Evolutionary conservation across 164 flowering plant species (phyloP).

Genomic region (Paratinospora sagittata): DNA sequence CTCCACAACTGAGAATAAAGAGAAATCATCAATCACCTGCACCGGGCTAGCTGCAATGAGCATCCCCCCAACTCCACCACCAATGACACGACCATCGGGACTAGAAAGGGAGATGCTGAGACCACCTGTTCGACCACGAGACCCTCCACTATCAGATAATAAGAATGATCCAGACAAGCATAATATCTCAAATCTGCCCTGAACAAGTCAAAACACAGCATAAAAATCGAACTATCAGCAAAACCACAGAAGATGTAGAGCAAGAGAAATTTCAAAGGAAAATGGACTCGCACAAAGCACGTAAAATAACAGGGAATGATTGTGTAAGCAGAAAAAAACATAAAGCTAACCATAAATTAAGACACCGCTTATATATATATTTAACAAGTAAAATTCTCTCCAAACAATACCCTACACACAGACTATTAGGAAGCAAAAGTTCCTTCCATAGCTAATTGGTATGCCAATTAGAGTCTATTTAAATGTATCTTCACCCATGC

Average conservation of each 20-base stretch:
- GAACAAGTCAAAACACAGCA: slow-evolving; percentile 14
- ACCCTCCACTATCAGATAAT: slow-evolving; percentile 42
- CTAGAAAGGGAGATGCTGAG: slow-evolving; percentile 74
- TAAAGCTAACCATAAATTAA: no score
- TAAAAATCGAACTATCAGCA: neutral
- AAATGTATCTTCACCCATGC: no score
- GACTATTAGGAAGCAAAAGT: no score
- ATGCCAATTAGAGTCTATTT: no score
- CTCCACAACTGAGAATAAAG: neutral
- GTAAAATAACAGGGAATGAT: no score
- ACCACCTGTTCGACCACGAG: slow-evolving; percentile 64
- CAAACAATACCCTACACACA: no score
- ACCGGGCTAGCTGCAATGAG: slow-evolving; percentile 84
- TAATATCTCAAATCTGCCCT: slow-evolving; percentile 89
- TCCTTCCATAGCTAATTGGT: no score
- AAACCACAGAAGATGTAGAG: neutral
- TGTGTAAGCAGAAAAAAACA: no score
- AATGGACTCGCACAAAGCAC: no score
- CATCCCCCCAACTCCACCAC: slow-evolving; percentile 88
- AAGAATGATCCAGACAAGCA: slow-evolving; percentile 77
- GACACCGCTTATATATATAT: no score
- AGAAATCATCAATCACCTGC: slow-evolving; percentile 48
- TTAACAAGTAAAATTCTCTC: no score
- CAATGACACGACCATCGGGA: slow-evolving; percentile 87
- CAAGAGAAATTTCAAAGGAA: no score